Base-by-base conservation (phyloP, 2,329 filamentous ascomycete species). In the Chrysoporthe deuterocubensis region DNA sequence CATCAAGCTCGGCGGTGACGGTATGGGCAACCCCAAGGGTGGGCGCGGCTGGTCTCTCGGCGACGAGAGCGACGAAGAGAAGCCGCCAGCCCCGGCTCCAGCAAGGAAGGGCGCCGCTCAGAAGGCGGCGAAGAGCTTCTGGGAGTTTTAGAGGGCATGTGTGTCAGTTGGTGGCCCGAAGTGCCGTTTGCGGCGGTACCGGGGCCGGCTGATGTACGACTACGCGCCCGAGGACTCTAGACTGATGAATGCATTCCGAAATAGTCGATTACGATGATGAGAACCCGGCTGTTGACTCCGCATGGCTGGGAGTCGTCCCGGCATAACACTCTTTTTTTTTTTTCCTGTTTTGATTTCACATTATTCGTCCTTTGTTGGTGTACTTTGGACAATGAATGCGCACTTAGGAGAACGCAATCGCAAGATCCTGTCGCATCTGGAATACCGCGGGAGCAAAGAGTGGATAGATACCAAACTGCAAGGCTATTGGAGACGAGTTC, bases 21-120 rank as follows among this genome's bases (percentile, higher is more conserved):
- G 90, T 64, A 91, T 91, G 89, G 89, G 89, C 57, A 86, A 86
- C 52, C 81, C 81, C 68, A 87, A 84, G 76, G 83, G 83, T 56
- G 81, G 85, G 67, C 80, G 86, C 66, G 78, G 83, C 74, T 91
- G 89, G 88, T 81, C 88, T 13, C 86, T 89, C 70, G 85, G 85
- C 21, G 85, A 83, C 56, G 83, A 83, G 7, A 70, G 69, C 58
- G 84, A 83, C 42, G 83, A 83, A 34, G 79, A 82, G 67, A 78
- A 82, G 64, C 73, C 76, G 60, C 73, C 70, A n/a, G 70, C 75
- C 62, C 73, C 76, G 11, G 76, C 78, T 8, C 76, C 78, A 5
- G 79, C 80, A 54, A 81, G 81, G 74, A 81, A 80, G 75, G 77
- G 74, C 64, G 73, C 74, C 64, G 73, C 78, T 32, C 72, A 77